Base-by-base conservation (phyloP, 2,329 filamentous ascomycete genomes). In the Aspergillus texensis region DNA sequence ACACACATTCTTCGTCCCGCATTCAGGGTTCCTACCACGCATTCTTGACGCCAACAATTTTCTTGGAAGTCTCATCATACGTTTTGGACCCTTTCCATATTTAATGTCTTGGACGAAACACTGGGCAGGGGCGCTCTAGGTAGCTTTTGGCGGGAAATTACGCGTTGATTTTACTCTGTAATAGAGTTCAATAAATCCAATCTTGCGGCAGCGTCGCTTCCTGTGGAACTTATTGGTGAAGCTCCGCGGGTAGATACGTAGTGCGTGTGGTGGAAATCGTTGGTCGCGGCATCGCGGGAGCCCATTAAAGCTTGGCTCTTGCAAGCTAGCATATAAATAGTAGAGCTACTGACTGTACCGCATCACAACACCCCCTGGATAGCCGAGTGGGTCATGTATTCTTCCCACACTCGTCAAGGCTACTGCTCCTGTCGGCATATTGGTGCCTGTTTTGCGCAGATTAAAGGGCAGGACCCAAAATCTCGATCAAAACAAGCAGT, bases 251-350 rank as follows among this genome's bases (percentile, higher is more conserved):
- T 34, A 34, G 26, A 48, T 48, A 28, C 26, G 26, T 28, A 48
- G 50, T 21, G 28, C 30, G 11, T 39, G 9, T 24, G 32, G 52
- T 39, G 32, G 34, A 39, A 39, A 30, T 39, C 32, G 36, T 55
- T 34, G 28, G 50, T 54, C 19, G 32, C 32, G 50, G 52, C 52
- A 55, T 26, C 24, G 32, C 30, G 52, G 32, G 32, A 55, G 52
- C n/a, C 34, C 52, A 55, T 55, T 55, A 55, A 55, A 55, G 52
- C 52, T 55, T 55, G 52, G 52, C 52, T 54, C 32, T 54, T 54
- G 52, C 30, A 36, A 11, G 6, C 52, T 55, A 55, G 30, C 24
- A 36, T 55, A 55, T 36, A 39, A 55, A 55, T 55, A 55, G 52
- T 34, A 34, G 19, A n/a, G 39, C 19, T n/a, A 41, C 39, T n/a